Base-by-base conservation (phyloP, 371 early-diverging fungal species). In the Actinomucor elegans region DNA sequence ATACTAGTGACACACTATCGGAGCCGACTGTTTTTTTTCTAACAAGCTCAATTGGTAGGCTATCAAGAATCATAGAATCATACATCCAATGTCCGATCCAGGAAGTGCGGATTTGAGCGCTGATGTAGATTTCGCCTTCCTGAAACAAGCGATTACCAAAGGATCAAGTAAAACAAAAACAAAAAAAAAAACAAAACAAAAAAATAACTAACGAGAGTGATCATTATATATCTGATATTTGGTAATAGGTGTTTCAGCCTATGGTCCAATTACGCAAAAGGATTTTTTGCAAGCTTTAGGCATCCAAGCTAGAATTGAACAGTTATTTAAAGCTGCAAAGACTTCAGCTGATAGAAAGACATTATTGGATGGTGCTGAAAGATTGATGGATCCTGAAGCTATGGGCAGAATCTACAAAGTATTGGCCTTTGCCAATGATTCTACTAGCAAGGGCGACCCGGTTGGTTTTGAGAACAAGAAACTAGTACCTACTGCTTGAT, bases 91-190 rank as follows among this genome's bases (percentile, higher is more conserved):
- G 48, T 80, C 77, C 24, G 60, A 72, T 18, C 96, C 96, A 1
- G 98, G 98, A 4, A 81, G 82, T 11, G 81, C 88, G 18, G 98
- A 98, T 78, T 69, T 98, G 21, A 94, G 92, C 49, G 92, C 89
- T 0, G 93, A 98, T 69, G 97, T 98, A 0, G 94, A 98, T 64
- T 98, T 97, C 69, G 63, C 81, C 20, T 81, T 87, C 46, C 58
- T 98, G 36, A 79, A 81, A 36, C 65, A 80, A 15, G 86, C 88
- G 0, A 79, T 83, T 31, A 53, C 56, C 14, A 75, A 67, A 23
- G 53, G 48, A 29, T 36, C 67, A 37, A 41, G 63, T 81, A 50
- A 83, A 81, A 32, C n/a, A 51, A 76, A 48, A 58, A 52, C 38
- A 1, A 14, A 46, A n/a, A 33, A 51, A 27, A 23, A 24, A 12